Conservation (phyloP, 1,139 yeast genomes). For the Magnusiomyces ingens region DNA sequence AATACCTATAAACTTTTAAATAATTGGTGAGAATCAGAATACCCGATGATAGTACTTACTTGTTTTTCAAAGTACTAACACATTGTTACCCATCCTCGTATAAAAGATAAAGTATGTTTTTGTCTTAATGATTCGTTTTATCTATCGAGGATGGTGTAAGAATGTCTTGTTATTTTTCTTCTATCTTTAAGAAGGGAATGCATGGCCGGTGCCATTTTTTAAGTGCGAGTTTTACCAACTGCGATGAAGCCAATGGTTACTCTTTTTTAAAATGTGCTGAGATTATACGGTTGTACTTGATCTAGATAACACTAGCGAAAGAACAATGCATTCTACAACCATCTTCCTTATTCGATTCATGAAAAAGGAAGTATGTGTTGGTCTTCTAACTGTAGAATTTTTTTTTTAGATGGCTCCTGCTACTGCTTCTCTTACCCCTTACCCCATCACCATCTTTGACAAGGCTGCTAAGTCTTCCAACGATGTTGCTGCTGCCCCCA, state of each 20-base stretch:
- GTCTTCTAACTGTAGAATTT: constrained; percentile 8
- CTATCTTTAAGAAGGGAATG: constrained; percentile 8
- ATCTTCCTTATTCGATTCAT: constrained; percentile 4
- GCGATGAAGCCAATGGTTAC: not conserved
- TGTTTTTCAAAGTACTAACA: no score
- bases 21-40: no score
- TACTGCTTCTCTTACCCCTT: constrained; percentile 14
- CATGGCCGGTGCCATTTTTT: constrained; percentile 27
- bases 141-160: no score
- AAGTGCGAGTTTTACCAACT: not conserved
- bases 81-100: no score
- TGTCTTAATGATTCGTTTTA: no score
- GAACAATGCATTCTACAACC: constrained; percentile 26
- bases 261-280: constrained; percentile 23
- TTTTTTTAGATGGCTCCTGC: constrained; percentile 12
- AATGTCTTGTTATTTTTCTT: no score
- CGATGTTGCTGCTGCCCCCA: constrained; percentile 13
- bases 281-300: constrained; percentile 34
- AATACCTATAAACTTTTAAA: no score
- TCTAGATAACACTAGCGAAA: constrained; percentile 32
- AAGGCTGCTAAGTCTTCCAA: constrained; percentile 10
- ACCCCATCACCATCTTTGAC: constrained; percentile 14
- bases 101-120: no score
- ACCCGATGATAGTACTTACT: no score
- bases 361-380: not conserved